phyloP scores from a whole-genome alignment of 495 filamentous ascomycete genomes.

The Corynascus novoguineensis region DNA sequence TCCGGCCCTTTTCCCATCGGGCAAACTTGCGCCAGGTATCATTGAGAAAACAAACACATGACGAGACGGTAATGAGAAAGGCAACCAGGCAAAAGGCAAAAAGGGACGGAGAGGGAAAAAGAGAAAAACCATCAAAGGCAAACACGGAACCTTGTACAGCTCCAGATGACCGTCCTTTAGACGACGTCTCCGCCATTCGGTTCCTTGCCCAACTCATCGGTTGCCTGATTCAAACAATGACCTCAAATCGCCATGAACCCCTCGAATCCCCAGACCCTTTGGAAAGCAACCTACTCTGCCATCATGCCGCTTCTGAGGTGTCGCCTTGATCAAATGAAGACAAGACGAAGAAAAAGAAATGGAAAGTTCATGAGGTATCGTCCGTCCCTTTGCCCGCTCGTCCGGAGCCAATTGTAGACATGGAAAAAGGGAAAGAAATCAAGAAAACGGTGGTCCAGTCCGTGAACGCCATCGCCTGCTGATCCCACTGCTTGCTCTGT shows the following conservation, averaged over 20 bases:
- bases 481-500: neutral
- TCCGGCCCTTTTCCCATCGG: neutral
- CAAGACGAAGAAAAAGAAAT: neutral
- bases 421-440: neutral
- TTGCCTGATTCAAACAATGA: neutral
- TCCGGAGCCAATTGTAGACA: neutral
- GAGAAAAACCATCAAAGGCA: neutral
- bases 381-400: neutral
- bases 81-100: too few species aligned
- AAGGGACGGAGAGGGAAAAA: neutral
- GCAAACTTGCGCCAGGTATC: slow-evolving; percentile 9
- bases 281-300: neutral
- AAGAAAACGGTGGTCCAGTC: neutral
- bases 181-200: neutral
- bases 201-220: neutral
- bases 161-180: neutral
- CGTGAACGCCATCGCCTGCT: neutral
- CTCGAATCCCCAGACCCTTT: neutral
- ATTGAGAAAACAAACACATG: slow-evolving; percentile 4
- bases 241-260: slow-evolving; percentile 3
- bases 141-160: slow-evolving; percentile 1
- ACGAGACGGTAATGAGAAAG: neutral
- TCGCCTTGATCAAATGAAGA: neutral
- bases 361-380: neutral
- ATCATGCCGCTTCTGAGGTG: neutral